phyloP scores from a whole-genome alignment of 73 alveolate species.

The Paramecium octaurelia region DNA sequence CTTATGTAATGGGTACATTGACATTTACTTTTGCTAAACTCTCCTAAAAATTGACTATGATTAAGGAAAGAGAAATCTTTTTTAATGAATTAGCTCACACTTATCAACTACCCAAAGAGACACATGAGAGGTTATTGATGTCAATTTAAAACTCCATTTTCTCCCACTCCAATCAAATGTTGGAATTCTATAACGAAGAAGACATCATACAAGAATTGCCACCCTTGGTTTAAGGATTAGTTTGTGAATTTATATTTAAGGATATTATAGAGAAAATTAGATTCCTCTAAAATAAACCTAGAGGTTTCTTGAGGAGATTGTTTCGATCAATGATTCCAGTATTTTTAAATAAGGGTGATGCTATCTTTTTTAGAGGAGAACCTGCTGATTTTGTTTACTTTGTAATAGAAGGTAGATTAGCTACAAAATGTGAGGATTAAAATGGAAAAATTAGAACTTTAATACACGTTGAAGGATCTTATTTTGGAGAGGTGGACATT shows the following conservation, averaged over 20 bases:
- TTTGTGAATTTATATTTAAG: constrained; percentile 16
- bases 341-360: constrained; percentile 37
- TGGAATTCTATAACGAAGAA: constrained; percentile 19
- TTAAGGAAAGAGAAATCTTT: constrained; percentile 38
- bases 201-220: constrained; percentile 25
- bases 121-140: constrained; percentile 26
- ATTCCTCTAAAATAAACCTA: background rate
- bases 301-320: background rate
- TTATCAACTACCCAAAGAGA: background rate
- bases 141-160: constrained; percentile 24
- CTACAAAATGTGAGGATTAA: constrained; percentile 2
- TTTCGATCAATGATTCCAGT: background rate
- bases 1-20: constrained; percentile 39
- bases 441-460: background rate
- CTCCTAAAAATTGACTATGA: constrained; percentile 14
- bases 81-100: constrained; percentile 44
- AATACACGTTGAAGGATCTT: constrained; percentile 36
- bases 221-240: constrained; percentile 6
- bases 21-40: constrained; percentile 29
- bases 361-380: constrained; percentile 20
- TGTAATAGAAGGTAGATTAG: constrained; percentile 15
- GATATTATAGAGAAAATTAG: constrained; percentile 21
- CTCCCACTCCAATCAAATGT: constrained; percentile 3
- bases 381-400: constrained; percentile 46
- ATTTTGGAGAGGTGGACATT: constrained; percentile 32